phyloP scores from a whole-genome alignment of 371 early-diverging fungal species.

The Mortierella sp. region DNA sequence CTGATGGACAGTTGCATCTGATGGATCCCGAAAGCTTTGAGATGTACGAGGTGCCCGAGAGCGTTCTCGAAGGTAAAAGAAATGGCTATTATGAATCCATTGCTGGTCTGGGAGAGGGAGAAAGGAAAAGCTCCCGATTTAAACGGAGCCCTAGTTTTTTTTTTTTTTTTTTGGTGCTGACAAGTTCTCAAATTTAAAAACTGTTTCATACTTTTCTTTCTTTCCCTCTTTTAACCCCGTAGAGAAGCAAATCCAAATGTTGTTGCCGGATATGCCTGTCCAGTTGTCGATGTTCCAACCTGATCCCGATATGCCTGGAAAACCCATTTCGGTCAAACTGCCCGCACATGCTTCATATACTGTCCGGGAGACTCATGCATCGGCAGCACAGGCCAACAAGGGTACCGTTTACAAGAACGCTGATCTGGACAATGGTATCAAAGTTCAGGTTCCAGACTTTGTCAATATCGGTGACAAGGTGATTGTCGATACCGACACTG shows the following conservation, averaged over 20 bases:
- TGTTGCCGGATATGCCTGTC: conserved; percentile 64
- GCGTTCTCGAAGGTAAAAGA: conserved; percentile 67
- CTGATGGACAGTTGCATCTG: conserved; percentile 68
- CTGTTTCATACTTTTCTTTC: too few species aligned
- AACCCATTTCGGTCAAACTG: conserved; percentile 64
- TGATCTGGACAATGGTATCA: conserved; percentile 75
- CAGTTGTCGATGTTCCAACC: conserved; percentile 62
- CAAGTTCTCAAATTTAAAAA: too few species aligned
- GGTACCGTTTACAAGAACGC: conserved; percentile 81
- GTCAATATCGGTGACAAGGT: conserved; percentile 80
- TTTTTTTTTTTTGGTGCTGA: neutral
- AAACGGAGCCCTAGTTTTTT: too few species aligned
- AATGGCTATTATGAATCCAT: neutral
- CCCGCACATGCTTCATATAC: conserved; percentile 62
- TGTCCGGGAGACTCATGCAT: conserved; percentile 55
- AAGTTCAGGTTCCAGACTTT: conserved; percentile 84
- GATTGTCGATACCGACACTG: conserved; percentile 76
- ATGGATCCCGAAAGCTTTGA: conserved; percentile 79
- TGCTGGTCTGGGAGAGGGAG: too few species aligned
- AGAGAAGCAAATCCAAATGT: conserved; percentile 55
- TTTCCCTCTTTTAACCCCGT: neutral
- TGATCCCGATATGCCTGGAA: conserved; percentile 49
- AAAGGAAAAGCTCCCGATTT: too few species aligned
- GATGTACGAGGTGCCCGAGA: conserved; percentile 69
- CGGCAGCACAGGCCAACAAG: conserved; percentile 74